These are phyloP conservation scores for Neohortaea acidophila DNA, from an alignment of 495 filamentous ascomycete genomes.

Conservation along the genomic window DNA sequence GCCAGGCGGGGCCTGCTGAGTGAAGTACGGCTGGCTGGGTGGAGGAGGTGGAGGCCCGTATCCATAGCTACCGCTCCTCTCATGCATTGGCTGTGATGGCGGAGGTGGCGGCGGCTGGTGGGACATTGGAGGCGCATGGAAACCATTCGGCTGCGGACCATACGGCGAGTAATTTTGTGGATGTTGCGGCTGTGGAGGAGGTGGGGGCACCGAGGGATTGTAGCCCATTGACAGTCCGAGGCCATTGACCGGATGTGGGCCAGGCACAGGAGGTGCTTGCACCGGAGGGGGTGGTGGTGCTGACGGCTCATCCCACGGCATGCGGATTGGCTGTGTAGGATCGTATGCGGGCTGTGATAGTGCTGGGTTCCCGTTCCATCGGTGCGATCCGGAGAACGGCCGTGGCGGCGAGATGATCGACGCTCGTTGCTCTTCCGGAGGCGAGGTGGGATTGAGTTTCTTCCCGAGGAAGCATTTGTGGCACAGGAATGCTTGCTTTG, in stretches of 20 bases:
- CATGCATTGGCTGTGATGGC: constrained; percentile 4
- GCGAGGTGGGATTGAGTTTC: constrained; percentile 13
- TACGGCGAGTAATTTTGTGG: background rate
- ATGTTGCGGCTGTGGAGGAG: background rate
- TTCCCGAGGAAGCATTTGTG: constrained; percentile 25
- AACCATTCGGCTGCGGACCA: constrained; percentile 19
- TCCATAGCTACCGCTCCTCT: constrained; percentile 7
- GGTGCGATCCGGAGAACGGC: constrained; percentile 6
- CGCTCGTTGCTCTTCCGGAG: constrained; percentile 11
- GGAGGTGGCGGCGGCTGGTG: constrained; percentile 7
- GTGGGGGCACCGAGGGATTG: background rate
- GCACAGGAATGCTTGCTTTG: constrained; percentile 20
- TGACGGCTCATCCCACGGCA: constrained; percentile 13
- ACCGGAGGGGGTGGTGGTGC: background rate
- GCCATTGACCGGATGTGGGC: constrained; percentile 6
- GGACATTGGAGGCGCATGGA: constrained; percentile 10
- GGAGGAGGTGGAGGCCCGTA: constrained; percentile 11
- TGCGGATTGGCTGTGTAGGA: background rate
- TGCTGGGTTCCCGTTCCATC: constrained; percentile 3
- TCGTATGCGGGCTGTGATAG: constrained; percentile 3
- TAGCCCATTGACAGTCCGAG: background rate
- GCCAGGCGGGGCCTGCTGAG: constrained; percentile 10
- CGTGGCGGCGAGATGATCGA: constrained; percentile 7
- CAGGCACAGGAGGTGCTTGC: background rate
- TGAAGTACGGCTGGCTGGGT: constrained; percentile 1